Percentiles rank a stretch among this genome's conserved stretches.
Evolutionary conservation across 2,329 filamentous ascomycete genomes (phyloP).

Genomic region (Graphilbum sp.): DNA sequence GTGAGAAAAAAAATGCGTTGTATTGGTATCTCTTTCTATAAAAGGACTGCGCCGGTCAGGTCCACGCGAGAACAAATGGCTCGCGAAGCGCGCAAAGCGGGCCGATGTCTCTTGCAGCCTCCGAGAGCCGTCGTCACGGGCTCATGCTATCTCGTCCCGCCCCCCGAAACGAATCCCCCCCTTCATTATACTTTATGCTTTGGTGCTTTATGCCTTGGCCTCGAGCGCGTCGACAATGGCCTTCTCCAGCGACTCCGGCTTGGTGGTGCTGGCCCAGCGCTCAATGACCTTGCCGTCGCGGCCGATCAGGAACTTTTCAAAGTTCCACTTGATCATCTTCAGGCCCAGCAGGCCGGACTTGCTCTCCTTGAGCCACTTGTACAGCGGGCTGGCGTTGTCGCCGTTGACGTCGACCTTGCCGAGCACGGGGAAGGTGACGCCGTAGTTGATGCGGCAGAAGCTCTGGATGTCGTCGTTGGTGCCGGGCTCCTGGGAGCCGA

Average conservation of each 20-base stretch:
- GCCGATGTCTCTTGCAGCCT: too few species aligned
- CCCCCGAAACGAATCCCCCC: constrained; percentile 5
- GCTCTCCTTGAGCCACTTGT: constrained; percentile 55
- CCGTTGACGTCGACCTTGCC: constrained; percentile 93
- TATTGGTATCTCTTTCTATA: too few species aligned
- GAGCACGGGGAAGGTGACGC: constrained; percentile 80
- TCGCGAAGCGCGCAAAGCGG: too few species aligned
- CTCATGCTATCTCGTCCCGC: too few species aligned
- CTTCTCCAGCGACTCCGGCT: constrained; percentile 66
- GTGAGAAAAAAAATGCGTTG: too few species aligned
- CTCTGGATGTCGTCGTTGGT: constrained; percentile 62
- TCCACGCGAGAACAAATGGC: too few species aligned
- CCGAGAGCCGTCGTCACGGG: too few species aligned
- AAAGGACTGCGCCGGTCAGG: too few species aligned
- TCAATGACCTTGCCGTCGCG: constrained; percentile 72
- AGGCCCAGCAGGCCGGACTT: constrained; percentile 75
- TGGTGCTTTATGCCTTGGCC: constrained; percentile 27
- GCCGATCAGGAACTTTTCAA: constrained; percentile 92
- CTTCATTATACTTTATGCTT: too few species aligned
- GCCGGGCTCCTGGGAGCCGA: constrained; percentile 78
- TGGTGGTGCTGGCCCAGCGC: constrained; percentile 76
- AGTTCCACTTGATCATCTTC: constrained; percentile 97
- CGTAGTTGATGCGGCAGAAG: constrained; percentile 89
- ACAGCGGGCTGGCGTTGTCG: constrained; percentile 61
- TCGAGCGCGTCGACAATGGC: constrained; percentile 60